Percentiles rank a stretch among this genome's conserved stretches.
These are phyloP conservation scores for Porogramme epimiltina DNA, from an alignment of 1,284 basidiomycete genomes.

Conservation along the genomic window DNA sequence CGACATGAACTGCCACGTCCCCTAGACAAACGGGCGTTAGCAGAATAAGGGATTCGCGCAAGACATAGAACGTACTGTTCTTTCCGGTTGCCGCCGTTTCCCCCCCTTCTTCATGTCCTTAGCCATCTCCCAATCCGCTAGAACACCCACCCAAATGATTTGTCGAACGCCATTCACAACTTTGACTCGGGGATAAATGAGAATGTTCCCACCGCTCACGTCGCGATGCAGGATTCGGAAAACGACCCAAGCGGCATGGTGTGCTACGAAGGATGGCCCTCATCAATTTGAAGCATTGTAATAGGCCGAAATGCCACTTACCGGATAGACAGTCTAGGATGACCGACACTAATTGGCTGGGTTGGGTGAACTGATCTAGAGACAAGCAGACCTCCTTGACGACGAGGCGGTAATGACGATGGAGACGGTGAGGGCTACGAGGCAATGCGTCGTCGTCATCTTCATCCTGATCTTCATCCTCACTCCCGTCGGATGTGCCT, in stretches of 20 bases:
- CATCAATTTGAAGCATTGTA: neutral
- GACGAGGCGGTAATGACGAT: constrained; percentile 11
- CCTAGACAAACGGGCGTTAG: neutral
- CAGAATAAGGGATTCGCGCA: neutral
- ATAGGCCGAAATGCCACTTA: neutral
- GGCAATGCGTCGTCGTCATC: too few species aligned
- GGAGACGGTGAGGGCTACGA: neutral
- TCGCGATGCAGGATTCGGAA: constrained; percentile 7
- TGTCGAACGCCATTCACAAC: neutral
- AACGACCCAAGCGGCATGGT: neutral
- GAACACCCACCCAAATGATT: neutral
- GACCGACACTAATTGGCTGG: neutral
- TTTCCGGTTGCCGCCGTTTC: neutral
- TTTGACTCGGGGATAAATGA: neutral
- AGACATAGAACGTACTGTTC: neutral
- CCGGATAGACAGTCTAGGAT: constrained; percentile 1
- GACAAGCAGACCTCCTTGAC: constrained; percentile 7
- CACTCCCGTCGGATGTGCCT: too few species aligned
- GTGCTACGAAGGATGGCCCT: neutral
- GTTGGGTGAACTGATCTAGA: neutral
- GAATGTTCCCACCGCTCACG: constrained; percentile 12
- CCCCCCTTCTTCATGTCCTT: neutral
- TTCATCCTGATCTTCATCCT: too few species aligned
- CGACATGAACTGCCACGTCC: neutral
- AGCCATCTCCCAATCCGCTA: constrained; percentile 9